phyloP scores from a whole-genome alignment of 2,329 filamentous ascomycete species.

The Uncinocarpus reesii region DNA sequence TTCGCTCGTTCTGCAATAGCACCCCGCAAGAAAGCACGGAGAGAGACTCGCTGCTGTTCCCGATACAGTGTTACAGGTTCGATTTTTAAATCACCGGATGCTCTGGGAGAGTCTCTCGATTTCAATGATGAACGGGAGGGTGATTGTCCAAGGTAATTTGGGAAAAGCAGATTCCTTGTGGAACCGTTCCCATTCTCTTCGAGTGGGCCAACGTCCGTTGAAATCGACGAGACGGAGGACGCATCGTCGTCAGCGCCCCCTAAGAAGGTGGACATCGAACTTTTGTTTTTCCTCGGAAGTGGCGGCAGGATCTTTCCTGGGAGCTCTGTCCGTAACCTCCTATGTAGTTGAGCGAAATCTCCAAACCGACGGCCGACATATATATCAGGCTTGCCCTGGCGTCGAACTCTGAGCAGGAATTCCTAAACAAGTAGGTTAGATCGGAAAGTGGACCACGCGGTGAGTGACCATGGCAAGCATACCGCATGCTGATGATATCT shows the following conservation, averaged over 20 bases:
- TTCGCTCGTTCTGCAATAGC: slow-evolving; percentile 70
- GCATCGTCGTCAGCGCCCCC: slow-evolving; percentile 57
- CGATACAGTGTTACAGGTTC: slow-evolving; percentile 59
- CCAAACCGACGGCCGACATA: slow-evolving; percentile 81
- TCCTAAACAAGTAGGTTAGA: slow-evolving; percentile 47
- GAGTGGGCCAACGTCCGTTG: slow-evolving; percentile 51
- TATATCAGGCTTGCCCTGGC: slow-evolving; percentile 60
- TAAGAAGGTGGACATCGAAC: slow-evolving; percentile 53
- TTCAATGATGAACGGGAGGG: slow-evolving; percentile 23
- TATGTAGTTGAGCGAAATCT: slow-evolving; percentile 73
- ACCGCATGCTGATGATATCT: slow-evolving; percentile 86
- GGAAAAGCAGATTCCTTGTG: slow-evolving; percentile 25
- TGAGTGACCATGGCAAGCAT: slow-evolving; percentile 27
- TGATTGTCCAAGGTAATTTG: slow-evolving; percentile 3
- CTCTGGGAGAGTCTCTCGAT: slow-evolving; percentile 21
- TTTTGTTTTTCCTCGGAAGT: slow-evolving; percentile 85
- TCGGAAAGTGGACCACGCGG: background rate
- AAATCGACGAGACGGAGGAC: slow-evolving; percentile 70
- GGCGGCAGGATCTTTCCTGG: slow-evolving; percentile 82
- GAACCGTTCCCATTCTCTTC: slow-evolving; percentile 30
- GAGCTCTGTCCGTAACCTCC: slow-evolving; percentile 67
- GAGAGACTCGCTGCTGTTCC: slow-evolving; percentile 81
- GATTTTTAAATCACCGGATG: slow-evolving; percentile 35
- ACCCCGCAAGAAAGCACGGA: slow-evolving; percentile 84
- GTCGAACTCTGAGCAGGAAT: slow-evolving; percentile 79